These are phyloP conservation scores for Bremia lactucae DNA, from an alignment of 352 stramenopile genomes.

Conservation along the genomic window DNA sequence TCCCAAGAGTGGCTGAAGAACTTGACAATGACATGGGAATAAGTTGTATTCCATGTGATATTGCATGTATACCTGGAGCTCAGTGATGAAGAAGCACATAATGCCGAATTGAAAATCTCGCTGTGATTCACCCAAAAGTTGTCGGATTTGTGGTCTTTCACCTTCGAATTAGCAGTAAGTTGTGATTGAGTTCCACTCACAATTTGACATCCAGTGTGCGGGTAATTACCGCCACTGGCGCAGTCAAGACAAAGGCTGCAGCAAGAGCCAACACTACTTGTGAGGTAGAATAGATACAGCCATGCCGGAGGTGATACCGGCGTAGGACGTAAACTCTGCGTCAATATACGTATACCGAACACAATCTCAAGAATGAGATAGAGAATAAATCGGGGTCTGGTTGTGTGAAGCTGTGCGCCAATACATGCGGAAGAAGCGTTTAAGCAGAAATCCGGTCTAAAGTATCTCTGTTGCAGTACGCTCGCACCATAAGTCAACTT, in stretches of 20 bases:
- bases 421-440: constrained; percentile 56
- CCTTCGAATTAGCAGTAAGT: constrained; percentile 9
- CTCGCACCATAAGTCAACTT: constrained; percentile 31
- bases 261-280: constrained; percentile 12
- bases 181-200: constrained; percentile 9
- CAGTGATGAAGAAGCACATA: constrained; percentile 19
- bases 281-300: constrained; percentile 45
- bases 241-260: constrained; percentile 15
- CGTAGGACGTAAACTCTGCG: constrained; percentile 35
- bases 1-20: too few species aligned
- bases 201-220: constrained; percentile 10
- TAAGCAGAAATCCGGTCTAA: constrained; percentile 21
- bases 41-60: too few species aligned
- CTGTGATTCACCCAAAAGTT: constrained; percentile 33
- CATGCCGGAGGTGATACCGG: constrained; percentile 31
- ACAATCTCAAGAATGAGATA: constrained; percentile 40
- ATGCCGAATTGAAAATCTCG: constrained; percentile 25
- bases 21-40: too few species aligned
- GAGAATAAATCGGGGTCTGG: constrained; percentile 50
- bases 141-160: constrained; percentile 33
- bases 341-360: constrained; percentile 46
- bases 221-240: constrained; percentile 5
- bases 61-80: too few species aligned
- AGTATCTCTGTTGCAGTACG: constrained; percentile 11
- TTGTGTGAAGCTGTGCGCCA: constrained; percentile 83